Conservation (phyloP, 2,329 filamentous ascomycete genomes). For the Exophiala lecanii-corni region DNA sequence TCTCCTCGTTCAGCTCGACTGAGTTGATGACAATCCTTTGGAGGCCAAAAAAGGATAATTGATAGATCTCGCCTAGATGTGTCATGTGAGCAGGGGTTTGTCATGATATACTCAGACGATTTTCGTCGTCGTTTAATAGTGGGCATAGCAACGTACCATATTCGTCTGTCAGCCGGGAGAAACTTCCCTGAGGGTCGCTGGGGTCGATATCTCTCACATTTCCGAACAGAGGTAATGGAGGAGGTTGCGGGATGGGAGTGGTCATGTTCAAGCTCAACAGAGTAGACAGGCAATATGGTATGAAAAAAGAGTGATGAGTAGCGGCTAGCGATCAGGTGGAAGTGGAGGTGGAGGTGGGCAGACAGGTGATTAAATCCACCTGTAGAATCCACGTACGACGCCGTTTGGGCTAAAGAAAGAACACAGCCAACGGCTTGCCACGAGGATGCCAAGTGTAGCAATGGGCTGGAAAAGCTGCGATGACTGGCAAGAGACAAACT, state of each 20-base stretch:
- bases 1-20: slow-evolving; percentile 56
- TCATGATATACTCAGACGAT: neutral
- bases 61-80: slow-evolving; percentile 55
- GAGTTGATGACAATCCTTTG: slow-evolving; percentile 49
- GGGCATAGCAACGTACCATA: slow-evolving; percentile 37
- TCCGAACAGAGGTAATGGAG: slow-evolving; percentile 48
- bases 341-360: too few species aligned
- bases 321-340: too few species aligned
- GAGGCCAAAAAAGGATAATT: slow-evolving; percentile 48
- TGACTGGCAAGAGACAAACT: too few species aligned
- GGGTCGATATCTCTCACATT: slow-evolving; percentile 50
- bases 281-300: neutral
- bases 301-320: too few species aligned
- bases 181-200: slow-evolving; percentile 47
- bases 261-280: slow-evolving; percentile 33
- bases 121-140: too few species aligned
- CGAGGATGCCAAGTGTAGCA: too few species aligned
- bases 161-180: slow-evolving; percentile 46
- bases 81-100: neutral
- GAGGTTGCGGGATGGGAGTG: slow-evolving; percentile 48
- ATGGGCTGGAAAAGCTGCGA: too few species aligned
- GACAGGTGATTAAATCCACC: too few species aligned
- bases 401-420: too few species aligned
- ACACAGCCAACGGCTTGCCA: too few species aligned
- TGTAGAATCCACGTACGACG: too few species aligned